phyloP scores from a whole-genome alignment of 2,329 filamentous ascomycete species.

The Pestalotiopsis sp. region DNA sequence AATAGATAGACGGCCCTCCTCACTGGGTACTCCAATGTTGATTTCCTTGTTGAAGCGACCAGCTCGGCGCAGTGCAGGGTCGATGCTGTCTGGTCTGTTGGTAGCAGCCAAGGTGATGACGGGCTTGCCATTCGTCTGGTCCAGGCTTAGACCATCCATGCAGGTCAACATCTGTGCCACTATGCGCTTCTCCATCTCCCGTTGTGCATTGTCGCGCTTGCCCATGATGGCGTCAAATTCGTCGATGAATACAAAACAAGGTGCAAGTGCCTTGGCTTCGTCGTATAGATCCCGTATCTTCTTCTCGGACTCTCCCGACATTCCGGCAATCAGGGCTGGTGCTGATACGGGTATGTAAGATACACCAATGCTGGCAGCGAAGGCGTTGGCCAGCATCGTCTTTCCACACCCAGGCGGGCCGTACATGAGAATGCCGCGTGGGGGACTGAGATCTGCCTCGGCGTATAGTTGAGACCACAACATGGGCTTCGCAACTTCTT shows the following conservation, averaged over 20 bases:
- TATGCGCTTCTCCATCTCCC: conserved; percentile 88
- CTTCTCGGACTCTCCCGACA: conserved; percentile 89
- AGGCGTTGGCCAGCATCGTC: conserved; percentile 80
- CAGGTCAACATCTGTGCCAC: conserved; percentile 82
- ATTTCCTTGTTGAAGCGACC: conserved; percentile 84
- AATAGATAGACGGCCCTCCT: conserved; percentile 77
- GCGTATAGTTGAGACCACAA: conserved; percentile 67
- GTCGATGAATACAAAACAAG: conserved; percentile 89
- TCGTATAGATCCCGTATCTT: conserved; percentile 85
- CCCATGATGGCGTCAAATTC: conserved; percentile 91
- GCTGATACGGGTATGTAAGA: conserved; percentile 83
- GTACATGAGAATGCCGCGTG: conserved; percentile 77
- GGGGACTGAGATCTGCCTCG: conserved; percentile 67
- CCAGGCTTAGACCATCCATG: conserved; percentile 79
- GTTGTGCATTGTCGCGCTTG: conserved; percentile 80
- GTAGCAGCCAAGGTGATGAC: conserved; percentile 92
- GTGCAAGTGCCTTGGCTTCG: conserved; percentile 82
- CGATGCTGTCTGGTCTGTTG: conserved; percentile 83
- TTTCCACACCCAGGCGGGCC: conserved; percentile 87
- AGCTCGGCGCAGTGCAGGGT: conserved; percentile 74
- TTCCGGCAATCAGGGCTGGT: conserved; percentile 80
- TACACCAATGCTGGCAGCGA: conserved; percentile 74
- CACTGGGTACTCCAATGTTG: conserved; percentile 85
- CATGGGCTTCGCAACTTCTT: conserved; percentile 56
- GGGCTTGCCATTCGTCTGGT: conserved; percentile 71